Evolutionary conservation across 176 grass and related monocot genomes (phyloP), one percentile per base, ranked within the genome.

Genomic region (Aegilops speltoides): DNA sequence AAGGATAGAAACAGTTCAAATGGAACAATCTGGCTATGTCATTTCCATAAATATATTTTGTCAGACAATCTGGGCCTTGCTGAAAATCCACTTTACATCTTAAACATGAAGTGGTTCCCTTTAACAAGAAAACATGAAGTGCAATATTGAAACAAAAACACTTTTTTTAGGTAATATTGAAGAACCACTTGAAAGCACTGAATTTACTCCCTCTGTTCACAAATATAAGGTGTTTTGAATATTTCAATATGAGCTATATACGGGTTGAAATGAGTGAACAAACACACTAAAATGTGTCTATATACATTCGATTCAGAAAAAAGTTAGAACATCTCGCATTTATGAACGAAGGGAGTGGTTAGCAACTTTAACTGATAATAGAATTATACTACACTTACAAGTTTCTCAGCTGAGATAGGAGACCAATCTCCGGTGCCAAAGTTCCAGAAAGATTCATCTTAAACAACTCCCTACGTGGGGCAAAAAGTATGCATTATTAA

Each of bases 391-490:
- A 38, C 37, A 83, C 97, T 91, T 79, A 99, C 97, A 99, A 46
- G 83, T 84, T 96, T 83, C 60, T 54, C 80, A 96, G 83, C 26
- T 94, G 84, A 63, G 87, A 85, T 37, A 99, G 83, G 78, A 79
- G 88, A 29, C 97, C 88, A 48, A 99, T 62, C 67, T 94, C 93
- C 75, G 92, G 90, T 59, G 90, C 91, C 78, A 99, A 88, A 90
- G 54, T 96, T 93, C 97, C 97, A 10, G 89, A 94, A 77, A 99
- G 88, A 81, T 94, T 93, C 92, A 93, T 89, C 23, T 88, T 89
- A 79, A 99, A 85, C 72, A 99, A 79, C 52, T 99, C 94, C 80
- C 97, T 99, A 84, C 5, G 77, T 11, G 54, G 14, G 63, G 64
- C 36, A 48, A 77, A 79, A 79, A 82, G 3, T 34, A 86, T 71